Evolutionary conservation across 805 yeast species (phyloP).

Genomic region (Tetrapisispora iriomotensis): DNA sequence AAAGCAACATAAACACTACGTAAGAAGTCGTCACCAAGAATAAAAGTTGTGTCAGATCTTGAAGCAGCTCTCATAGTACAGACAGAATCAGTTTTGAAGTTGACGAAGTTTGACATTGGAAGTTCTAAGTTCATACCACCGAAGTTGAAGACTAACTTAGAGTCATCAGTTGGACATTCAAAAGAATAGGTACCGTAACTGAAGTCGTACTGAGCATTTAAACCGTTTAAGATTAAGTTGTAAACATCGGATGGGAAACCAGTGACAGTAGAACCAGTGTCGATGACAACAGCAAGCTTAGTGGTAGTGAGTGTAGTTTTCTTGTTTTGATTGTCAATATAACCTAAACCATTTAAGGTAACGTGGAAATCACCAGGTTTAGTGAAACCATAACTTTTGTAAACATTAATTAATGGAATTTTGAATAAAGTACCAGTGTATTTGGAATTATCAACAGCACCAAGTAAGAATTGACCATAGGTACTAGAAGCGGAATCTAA

Average conservation of each 20-base stretch:
- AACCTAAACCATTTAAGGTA: slow-evolving; percentile 26
- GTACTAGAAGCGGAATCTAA: slow-evolving; percentile 36
- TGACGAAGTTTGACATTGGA: slow-evolving; percentile 33
- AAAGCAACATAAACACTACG: slow-evolving; percentile 54
- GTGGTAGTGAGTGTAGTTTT: slow-evolving; percentile 11
- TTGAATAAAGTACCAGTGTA: slow-evolving; percentile 28
- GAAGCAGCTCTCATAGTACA: slow-evolving; percentile 38
- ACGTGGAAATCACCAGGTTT: slow-evolving; percentile 27
- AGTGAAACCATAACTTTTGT: slow-evolving; percentile 9
- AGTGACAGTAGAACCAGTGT: slow-evolving; percentile 36
- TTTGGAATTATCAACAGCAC: slow-evolving; percentile 35
- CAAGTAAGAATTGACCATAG: slow-evolving; percentile 39
- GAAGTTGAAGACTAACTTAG: slow-evolving; percentile 41
- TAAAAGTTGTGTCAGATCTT: slow-evolving; percentile 18
- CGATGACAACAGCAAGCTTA: slow-evolving; percentile 33
- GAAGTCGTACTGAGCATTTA: slow-evolving; percentile 30
- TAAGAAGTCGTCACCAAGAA: slow-evolving; percentile 50
- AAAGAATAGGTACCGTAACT: slow-evolving; percentile 1
- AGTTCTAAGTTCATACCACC: slow-evolving; percentile 47
- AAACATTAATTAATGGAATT: slow-evolving; percentile 24
- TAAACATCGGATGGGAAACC: slow-evolving; percentile 33
- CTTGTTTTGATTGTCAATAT: slow-evolving; percentile 13
- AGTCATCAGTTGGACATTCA: slow-evolving; percentile 12
- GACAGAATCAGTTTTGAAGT: slow-evolving; percentile 11
- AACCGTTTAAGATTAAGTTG: slow-evolving; percentile 36